phyloP scores from a whole-genome alignment of 192 early-diverging fungal genomes.

The Lobosporangium transversale region DNA sequence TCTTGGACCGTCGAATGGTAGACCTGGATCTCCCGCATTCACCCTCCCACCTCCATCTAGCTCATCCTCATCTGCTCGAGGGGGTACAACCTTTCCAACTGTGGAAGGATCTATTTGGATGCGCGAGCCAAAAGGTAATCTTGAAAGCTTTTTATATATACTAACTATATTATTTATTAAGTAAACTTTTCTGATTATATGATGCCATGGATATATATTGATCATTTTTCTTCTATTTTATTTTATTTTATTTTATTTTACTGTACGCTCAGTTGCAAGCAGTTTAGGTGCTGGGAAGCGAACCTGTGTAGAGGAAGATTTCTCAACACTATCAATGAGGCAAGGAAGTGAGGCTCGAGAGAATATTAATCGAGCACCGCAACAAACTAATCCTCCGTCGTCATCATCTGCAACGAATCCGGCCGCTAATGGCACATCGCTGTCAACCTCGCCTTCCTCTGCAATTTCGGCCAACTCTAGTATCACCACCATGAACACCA shows the following conservation, averaged over 20 bases:
- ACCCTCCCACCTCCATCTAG: background rate
- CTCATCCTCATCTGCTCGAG: background rate
- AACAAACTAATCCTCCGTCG: constrained; percentile 3
- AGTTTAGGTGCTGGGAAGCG: constrained; percentile 5
- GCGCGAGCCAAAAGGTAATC: constrained; percentile 22
- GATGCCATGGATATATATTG: too few species aligned
- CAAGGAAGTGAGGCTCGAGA: background rate
- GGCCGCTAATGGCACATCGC: constrained; percentile 8
- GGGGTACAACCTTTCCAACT: background rate
- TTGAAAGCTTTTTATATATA: too few species aligned
- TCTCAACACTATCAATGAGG: too few species aligned
- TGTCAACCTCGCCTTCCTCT: constrained; percentile 23
- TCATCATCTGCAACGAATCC: constrained; percentile 23
- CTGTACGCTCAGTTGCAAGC: background rate
- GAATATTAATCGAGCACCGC: constrained; percentile 2
- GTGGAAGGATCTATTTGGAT: constrained; percentile 11
- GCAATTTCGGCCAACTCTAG: too few species aligned
- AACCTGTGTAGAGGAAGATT: constrained; percentile 3
- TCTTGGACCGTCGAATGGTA: background rate
- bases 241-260: background rate
- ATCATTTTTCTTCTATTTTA: background rate
- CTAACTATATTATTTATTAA: too few species aligned
- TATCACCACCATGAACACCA: constrained; percentile 7
- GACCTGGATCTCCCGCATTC: constrained; percentile 27
- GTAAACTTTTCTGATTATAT: background rate